Percentiles rank a stretch among this genome's conserved stretches.
phyloP scores from a whole-genome alignment of 2,329 filamentous ascomycete species.

The Emmonsia crescens region DNA sequence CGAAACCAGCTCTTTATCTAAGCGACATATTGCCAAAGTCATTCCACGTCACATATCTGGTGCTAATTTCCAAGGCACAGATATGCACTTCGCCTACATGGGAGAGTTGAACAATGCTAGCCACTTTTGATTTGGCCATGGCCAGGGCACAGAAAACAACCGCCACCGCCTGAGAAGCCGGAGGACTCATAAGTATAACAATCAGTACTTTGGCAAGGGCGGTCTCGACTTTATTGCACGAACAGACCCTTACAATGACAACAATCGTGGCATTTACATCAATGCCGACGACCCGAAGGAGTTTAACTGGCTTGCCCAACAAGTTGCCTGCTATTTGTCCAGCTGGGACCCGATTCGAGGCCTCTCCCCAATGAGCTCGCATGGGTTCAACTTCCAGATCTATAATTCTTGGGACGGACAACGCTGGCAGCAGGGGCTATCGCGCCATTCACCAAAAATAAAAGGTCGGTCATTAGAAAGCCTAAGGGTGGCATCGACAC shows the following conservation, averaged over 20 bases:
- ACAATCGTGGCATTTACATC: background rate
- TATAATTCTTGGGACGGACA: background rate
- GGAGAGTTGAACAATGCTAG: background rate
- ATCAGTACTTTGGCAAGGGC: constrained; percentile 1
- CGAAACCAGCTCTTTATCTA: background rate
- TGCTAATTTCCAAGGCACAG: background rate
- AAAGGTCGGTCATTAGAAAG: background rate
- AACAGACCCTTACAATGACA: background rate
- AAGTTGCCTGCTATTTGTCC: constrained; percentile 2
- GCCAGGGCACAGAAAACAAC: background rate
- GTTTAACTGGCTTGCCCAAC: background rate
- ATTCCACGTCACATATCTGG: background rate
- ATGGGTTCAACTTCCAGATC: background rate
- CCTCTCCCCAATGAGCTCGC: background rate
- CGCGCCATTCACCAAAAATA: background rate
- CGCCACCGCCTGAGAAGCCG: background rate
- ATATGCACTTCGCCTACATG: background rate
- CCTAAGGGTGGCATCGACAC: background rate
- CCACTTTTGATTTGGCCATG: background rate
- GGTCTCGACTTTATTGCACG: background rate
- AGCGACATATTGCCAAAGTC: background rate
- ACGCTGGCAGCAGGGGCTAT: background rate
- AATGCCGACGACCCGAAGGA: background rate
- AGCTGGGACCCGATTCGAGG: background rate
- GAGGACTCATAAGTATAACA: background rate